Base-by-base conservation (phyloP, 805 yeast genomes). In the Myxozyma neglecta region DNA sequence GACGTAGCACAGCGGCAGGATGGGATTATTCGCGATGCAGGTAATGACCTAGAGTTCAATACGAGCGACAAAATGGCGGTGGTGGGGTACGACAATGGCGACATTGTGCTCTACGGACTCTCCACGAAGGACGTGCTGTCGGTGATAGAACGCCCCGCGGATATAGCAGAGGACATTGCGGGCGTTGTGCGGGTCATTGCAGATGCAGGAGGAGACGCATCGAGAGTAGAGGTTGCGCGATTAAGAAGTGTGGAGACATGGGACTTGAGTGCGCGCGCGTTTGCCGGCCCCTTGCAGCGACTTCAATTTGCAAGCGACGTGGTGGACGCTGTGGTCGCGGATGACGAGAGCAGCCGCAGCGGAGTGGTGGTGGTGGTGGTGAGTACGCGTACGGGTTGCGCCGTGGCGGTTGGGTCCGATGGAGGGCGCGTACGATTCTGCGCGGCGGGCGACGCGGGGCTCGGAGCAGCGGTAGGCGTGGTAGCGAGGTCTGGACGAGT, bases 21-120 rank as follows among this genome's bases (percentile, higher is more conserved):
- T 73, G 40, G 73, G 75, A 18, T 48, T 37, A 14, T 43, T 57
- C 42, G 42, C 55, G 24, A 55, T 13, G 34, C 44, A 48, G 46
- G 49, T 47, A 59, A 20, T n/a, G 13, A 51, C 13, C 69, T 79
- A 35, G 85, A 84, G 62, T 81, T 75, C 69, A 89, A 81, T 35
- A 80, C 83, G 18, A 73, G 71, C 7, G 84, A 73, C 49, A 69
- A 68, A 60, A 61, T 72, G 10, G 56, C 72, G 0, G 67, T 73
- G 44, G 76, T 75, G 5, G 82, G 81, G 3, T 75, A 78, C 60
- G 69, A 68, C 11, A 66, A 70, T 53, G 80, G 69, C 2, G 62
- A 52, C 35, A 43, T 61, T 10, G 58, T 46, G 14, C 35, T 64
- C 32, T 66, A 39, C 37, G 66, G 58, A 8, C 16, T 66, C 24